A percentile compares a stretch with the other conserved stretches of the same genome.
phyloP scores from a whole-genome alignment of 306 rosid genomes.

The Cicer judaicum region DNA sequence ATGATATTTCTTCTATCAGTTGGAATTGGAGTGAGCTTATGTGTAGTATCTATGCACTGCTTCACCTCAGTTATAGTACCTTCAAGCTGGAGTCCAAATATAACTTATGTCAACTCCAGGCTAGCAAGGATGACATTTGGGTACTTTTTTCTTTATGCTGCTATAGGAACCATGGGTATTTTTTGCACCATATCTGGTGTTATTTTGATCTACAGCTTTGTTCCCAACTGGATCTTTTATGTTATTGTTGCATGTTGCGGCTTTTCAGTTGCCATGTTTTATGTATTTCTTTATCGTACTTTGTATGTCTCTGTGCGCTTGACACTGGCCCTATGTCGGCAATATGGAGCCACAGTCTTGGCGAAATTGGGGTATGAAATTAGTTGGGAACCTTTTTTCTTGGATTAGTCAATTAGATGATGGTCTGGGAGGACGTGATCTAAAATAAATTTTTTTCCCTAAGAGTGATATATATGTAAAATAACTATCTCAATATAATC shows the following conservation, averaged over 20 bases:
- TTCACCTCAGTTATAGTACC: constrained; percentile 3
- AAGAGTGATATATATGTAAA: no score
- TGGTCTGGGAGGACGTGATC: background rate
- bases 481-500: no score
- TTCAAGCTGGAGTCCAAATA: background rate
- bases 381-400: background rate
- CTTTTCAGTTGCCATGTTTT: background rate
- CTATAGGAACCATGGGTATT: background rate
- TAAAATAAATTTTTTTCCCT: no score
- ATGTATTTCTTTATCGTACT: background rate
- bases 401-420: background rate
- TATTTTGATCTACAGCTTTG: constrained; percentile 1
- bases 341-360: background rate
- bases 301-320: background rate
- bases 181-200: background rate
- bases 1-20: constrained; percentile 15
- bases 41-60: background rate
- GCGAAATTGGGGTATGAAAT: background rate
- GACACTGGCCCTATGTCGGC: background rate
- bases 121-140: background rate
- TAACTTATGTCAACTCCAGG: background rate
- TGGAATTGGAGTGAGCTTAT: background rate
- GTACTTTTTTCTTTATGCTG: background rate
- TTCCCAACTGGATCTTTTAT: background rate
- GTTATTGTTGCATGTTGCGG: background rate